phyloP scores from a whole-genome alignment of 768 basidiomycete species.

The Lentinula detonsa region DNA sequence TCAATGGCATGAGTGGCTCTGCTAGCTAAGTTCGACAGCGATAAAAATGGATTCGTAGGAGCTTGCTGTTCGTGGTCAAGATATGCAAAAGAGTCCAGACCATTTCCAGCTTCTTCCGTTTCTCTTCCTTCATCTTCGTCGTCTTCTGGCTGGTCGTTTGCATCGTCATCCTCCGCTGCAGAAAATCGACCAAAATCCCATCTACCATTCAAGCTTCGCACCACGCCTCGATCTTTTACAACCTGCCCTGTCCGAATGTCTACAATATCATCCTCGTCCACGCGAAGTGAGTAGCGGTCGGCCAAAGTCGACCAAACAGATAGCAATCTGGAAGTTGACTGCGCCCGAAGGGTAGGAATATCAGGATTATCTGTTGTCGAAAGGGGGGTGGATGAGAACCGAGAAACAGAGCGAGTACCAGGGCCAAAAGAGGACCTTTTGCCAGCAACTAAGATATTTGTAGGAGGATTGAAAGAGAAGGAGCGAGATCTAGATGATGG shows the following conservation, averaged over 20 bases:
- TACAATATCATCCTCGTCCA: constrained; percentile 79
- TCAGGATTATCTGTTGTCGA: not conserved
- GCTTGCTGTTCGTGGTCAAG: constrained; percentile 12
- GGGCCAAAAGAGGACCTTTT: not conserved
- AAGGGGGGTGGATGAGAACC: constrained; percentile 1
- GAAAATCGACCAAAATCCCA: constrained; percentile 50
- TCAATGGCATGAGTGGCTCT: constrained; percentile 5
- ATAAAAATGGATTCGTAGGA: not conserved
- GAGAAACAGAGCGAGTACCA: not conserved
- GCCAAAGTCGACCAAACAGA: constrained; percentile 59
- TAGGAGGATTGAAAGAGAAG: not conserved
- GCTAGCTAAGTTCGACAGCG: not conserved
- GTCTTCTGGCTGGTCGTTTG: constrained; percentile 18
- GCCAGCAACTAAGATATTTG: not conserved
- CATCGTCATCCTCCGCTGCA: constrained; percentile 19
- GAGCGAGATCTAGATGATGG: not conserved
- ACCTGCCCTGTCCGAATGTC: constrained; percentile 58
- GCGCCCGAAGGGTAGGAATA: not conserved
- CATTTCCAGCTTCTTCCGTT: constrained; percentile 43
- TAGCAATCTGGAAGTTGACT: not conserved
- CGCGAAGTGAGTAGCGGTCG: constrained; percentile 55
- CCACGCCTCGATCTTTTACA: constrained; percentile 65
- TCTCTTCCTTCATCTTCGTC: constrained; percentile 32
- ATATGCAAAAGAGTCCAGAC: constrained; percentile 47
- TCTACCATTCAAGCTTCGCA: constrained; percentile 34